Evolutionary conservation across 805 yeast genomes (phyloP), one percentile per base, ranked within the genome.

Genomic region (Wickerhamomyces tratensis): DNA sequence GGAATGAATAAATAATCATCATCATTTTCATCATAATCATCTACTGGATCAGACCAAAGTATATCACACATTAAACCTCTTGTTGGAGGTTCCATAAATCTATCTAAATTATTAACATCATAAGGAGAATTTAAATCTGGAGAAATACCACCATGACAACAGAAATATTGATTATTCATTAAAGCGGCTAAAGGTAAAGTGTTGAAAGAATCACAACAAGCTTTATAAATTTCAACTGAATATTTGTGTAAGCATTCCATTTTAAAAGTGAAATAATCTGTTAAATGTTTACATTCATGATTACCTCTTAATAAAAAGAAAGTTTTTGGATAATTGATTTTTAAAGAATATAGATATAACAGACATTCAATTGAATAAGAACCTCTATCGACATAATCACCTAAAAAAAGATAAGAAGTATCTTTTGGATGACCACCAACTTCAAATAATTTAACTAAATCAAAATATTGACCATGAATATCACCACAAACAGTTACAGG

Each of bases 401-500:
- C 97, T 43, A 89, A 64, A 54, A 91, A 89, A 42, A 89, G 66
- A 59, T 86, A 91, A 15, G 84, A 72, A 1, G 94, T 82, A n/a
- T 57, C 63, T 13, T 65, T 69, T 11, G 97, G 96, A 56, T 82
- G 80, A 2, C 98, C 98, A 35, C 96, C 95, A 14, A 88, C 91
- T 58, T 91, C 97, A 56, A 91, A 86, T 37, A 91, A 66, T 62
- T 89, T 88, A 76, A 89, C 71, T 51, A 91, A 69, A 61, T 91
- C 98, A 60, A 75, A 89, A 60, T 76, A 87, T 61, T 91, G 98
- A 14, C 98, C 98, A 62, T 91, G 98, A n/a, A 89, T 74, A 63
- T 91, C 98, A 43, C 98, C 98, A 65, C 97, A 88, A 4, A 91
- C 88, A 0, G 96, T 89, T 3, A 91, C 86, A 1, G 98, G 98